phyloP scores from a whole-genome alignment of 345 rosid genomes.

The Turnera subulata region DNA sequence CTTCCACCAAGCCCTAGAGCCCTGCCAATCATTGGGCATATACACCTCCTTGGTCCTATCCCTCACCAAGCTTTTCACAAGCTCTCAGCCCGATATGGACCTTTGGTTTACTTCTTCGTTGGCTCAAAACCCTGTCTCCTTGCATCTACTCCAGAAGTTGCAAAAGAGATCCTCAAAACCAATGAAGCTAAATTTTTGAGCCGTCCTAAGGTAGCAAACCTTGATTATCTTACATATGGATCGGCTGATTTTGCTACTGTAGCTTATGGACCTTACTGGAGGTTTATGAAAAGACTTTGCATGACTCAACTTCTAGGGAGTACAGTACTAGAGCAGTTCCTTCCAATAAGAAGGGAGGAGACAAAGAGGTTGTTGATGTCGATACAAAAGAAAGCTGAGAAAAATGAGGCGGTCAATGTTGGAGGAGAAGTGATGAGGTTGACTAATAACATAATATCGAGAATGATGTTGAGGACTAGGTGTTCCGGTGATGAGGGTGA shows the following conservation, averaged over 20 bases:
- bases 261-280: constrained; percentile 66
- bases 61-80: constrained; percentile 65
- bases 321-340: constrained; percentile 41
- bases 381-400: constrained; percentile 35
- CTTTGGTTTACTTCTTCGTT: constrained; percentile 54
- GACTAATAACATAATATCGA: constrained; percentile 53
- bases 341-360: constrained; percentile 45
- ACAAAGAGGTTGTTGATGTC: constrained; percentile 30
- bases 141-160: constrained; percentile 50
- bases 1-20: constrained; percentile 62
- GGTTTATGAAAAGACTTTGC: constrained; percentile 73
- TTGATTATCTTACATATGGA: constrained; percentile 75
- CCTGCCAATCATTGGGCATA: constrained; percentile 66
- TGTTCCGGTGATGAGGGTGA: constrained; percentile 35
- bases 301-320: constrained; percentile 61
- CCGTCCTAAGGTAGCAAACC: constrained; percentile 45
- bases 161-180: constrained; percentile 56
- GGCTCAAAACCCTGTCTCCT: constrained; percentile 67
- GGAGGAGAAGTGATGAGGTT: constrained; percentile 52
- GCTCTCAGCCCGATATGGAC: constrained; percentile 54
- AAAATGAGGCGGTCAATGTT: constrained; percentile 35
- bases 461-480: constrained; percentile 52
- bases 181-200: constrained; percentile 53
- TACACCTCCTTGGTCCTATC: constrained; percentile 60
- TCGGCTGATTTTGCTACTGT: constrained; percentile 66